A percentile compares a stretch with the other conserved stretches of the same genome.
phyloP scores from a whole-genome alignment of 1,139 yeast genomes.

The Candida tropicalis region DNA sequence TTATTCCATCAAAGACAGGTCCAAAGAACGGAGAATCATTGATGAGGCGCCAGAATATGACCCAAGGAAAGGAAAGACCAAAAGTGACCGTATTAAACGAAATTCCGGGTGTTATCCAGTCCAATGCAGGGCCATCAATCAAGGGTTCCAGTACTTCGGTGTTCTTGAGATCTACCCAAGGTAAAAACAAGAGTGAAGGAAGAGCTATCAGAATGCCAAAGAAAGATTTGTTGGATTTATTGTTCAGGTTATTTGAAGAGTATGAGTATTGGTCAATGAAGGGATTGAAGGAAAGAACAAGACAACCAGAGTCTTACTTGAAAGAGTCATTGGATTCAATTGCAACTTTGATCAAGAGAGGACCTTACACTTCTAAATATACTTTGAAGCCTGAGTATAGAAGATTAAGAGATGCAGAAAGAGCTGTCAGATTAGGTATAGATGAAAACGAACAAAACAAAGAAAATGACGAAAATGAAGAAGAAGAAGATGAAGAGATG shows the following conservation, averaged over 20 bases:
- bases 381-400: conserved; percentile 89
- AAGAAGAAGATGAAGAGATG: conserved; percentile 51
- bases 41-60: conserved; percentile 50
- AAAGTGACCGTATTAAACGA: conserved; percentile 80
- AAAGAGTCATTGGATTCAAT: conserved; percentile 90
- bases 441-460: conserved; percentile 40
- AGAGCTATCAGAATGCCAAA: conserved; percentile 94
- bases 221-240: conserved; percentile 83
- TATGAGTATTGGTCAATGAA: conserved; percentile 97
- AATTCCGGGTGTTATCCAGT: conserved; percentile 83
- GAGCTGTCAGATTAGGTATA: conserved; percentile 63
- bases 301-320: conserved; percentile 92
- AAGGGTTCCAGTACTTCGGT: conserved; percentile 64
- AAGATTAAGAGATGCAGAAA: conserved; percentile 74
- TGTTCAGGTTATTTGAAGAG: conserved; percentile 89
- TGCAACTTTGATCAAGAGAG: conserved; percentile 88
- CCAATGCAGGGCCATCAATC: conserved; percentile 83
- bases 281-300: conserved; percentile 90
- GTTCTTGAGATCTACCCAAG: conserved; percentile 51
- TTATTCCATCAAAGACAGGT: conserved; percentile 77
- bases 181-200: conserved; percentile 58
- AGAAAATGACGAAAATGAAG: conserved; percentile 52
- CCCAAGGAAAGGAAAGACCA: conserved; percentile 53
- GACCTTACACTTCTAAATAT: conserved; percentile 93
- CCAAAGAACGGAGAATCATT: conserved; percentile 60